Evolutionary conservation across 202 grass and related monocot species (phyloP).

Genomic region (Hordeum pubiflorum): DNA sequence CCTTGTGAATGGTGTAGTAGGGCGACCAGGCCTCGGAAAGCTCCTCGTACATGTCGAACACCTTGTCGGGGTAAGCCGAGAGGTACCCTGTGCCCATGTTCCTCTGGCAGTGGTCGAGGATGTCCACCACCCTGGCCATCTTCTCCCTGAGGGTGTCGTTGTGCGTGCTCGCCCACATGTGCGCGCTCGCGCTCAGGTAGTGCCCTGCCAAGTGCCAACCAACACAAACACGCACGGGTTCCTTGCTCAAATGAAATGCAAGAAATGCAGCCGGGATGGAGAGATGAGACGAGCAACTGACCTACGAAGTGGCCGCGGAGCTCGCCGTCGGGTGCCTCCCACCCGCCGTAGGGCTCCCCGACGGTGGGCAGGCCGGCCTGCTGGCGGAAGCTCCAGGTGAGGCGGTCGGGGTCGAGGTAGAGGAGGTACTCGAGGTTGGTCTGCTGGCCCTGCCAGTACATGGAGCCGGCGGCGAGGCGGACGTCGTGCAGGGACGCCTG

Average conservation of each 20-base stretch:
- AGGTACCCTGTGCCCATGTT: conserved; percentile 55
- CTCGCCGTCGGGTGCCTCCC: conserved; percentile 43
- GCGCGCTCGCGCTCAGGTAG: conserved; percentile 57
- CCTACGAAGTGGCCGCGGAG: conserved; percentile 60
- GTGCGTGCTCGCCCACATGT: conserved; percentile 48
- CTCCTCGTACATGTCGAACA: conserved; percentile 53
- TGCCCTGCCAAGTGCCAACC: conserved; percentile 31
- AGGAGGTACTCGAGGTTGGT: conserved; percentile 65
- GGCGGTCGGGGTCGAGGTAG: conserved; percentile 48
- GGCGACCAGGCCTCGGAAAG: conserved; percentile 47
- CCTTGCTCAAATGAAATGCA: background rate
- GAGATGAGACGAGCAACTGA: background rate
- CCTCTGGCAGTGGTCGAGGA: conserved; percentile 50
- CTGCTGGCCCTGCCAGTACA: conserved; percentile 57
- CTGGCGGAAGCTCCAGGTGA: conserved; percentile 45
- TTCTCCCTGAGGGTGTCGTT: conserved; percentile 33
- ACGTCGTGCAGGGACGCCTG: conserved; percentile 56
- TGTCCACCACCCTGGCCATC: conserved; percentile 52
- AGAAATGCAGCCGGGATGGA: background rate
- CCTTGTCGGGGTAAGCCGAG: conserved; percentile 34
- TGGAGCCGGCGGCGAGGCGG: conserved; percentile 32
- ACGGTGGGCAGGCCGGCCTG: conserved; percentile 39
- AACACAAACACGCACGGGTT: background rate
- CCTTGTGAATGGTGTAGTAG: conserved; percentile 64
- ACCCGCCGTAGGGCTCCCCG: conserved; percentile 52